Base-by-base conservation (phyloP, 257 asterid genomes). In the Solanum rostratum region DNA sequence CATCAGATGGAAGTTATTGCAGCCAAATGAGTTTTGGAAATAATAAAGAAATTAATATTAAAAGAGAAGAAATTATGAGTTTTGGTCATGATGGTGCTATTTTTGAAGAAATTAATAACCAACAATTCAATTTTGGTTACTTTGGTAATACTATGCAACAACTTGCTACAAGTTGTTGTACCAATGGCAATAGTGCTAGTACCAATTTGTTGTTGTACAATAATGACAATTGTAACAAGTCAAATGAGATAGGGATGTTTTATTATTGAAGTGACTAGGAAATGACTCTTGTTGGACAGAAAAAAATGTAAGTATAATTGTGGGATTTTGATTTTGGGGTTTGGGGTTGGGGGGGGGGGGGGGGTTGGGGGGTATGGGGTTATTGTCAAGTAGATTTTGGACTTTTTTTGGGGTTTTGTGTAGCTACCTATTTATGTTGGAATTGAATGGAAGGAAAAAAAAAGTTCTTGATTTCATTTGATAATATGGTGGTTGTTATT, bases 1-100 rank as follows among this genome's bases (percentile, higher is more conserved):
- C 98, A 20, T 94, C 98, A 2, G 95, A 91, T 84, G 93, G 92
- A 37, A 91, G 95, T 46, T 30, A 66, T 66, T 87, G 91, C 66
- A 84, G 90, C 76, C 90, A 92, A 53, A 85, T 91, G 59, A 89
- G 89, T 80, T 85, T 88, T 43, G 94, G 94, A 27, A 13, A 18
- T 15, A 15, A 30, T 29, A 90, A 91, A 60, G 94, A 90, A 54
- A 85, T 88, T 53, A 93, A 90, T 68, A 85, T 90, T 53, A 93
- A 92, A 43, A 93, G 86, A 86, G 97, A 93, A 60, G 90, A 87
- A 53, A 85, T 86, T 79, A 88, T 74, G 79, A 55, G 70, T 2
- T 3, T 39, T 69, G 78, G 86, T 54, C 83, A 45, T 15, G 70
- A 63, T 55, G 66, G 29, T 33, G 69, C 60, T 55, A 86, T 84